Percentiles rank a stretch among this genome's conserved stretches.
Evolutionary conservation across 2,329 filamentous ascomycete genomes (phyloP).

Genomic region (Alternaria atra): DNA sequence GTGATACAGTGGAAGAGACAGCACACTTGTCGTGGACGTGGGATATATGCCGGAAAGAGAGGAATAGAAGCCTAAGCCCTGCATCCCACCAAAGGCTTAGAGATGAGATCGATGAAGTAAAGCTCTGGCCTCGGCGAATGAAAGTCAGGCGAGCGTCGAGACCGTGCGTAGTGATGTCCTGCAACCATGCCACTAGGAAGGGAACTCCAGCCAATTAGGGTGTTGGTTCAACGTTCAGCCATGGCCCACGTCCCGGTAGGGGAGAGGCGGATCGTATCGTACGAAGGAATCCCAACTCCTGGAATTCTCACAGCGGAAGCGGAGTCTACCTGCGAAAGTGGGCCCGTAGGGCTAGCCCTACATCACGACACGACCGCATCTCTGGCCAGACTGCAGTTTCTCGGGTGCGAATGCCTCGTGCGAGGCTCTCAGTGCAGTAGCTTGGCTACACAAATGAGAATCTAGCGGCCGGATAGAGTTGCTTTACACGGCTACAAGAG

Average conservation of each 20-base stretch:
- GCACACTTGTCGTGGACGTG: constrained; percentile 6
- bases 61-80: constrained; percentile 16
- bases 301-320: neutral
- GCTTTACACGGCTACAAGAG: constrained; percentile 1
- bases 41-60: constrained; percentile 8
- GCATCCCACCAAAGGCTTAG: constrained; percentile 7
- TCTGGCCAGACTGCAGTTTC: neutral
- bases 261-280: neutral
- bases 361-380: neutral
- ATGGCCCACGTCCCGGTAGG: constrained; percentile 4
- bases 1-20: constrained; percentile 5
- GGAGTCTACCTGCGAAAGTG: neutral
- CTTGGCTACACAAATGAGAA: constrained; percentile 12
- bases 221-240: constrained; percentile 3
- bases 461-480: constrained; percentile 5
- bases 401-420: constrained; percentile 5
- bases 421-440: constrained; percentile 5
- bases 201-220: constrained; percentile 26
- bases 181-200: constrained; percentile 18
- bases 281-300: neutral
- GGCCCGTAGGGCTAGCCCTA: constrained; percentile 22
- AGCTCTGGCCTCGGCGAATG: constrained; percentile 10
- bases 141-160: neutral
- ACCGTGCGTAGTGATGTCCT: constrained; percentile 28
- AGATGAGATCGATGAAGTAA: constrained; percentile 13